phyloP scores from a whole-genome alignment of 1,284 basidiomycete genomes.

The Termitomyces sp. region DNA sequence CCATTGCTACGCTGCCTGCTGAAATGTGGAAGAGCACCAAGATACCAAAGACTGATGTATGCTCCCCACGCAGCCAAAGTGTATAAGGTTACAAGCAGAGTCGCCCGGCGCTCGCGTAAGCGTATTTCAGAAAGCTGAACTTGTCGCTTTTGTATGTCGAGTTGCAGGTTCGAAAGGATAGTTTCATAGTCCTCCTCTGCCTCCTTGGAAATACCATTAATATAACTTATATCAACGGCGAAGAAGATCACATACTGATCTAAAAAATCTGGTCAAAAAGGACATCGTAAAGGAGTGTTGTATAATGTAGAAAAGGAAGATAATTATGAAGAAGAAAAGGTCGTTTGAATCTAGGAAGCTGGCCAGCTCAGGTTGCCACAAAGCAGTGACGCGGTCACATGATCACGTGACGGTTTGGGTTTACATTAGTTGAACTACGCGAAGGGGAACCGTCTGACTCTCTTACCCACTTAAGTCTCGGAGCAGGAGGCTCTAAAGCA shows the following conservation, averaged over 20 bases:
- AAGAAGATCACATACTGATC: conserved; percentile 20
- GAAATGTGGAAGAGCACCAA: conserved; percentile 48
- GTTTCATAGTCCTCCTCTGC: conserved; percentile 66
- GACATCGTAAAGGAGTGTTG: conserved; percentile 17
- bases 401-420: conserved; percentile 9
- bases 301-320: conserved; percentile 1
- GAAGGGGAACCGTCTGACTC: too few species aligned
- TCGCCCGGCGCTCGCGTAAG: conserved; percentile 78
- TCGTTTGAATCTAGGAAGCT: neutral
- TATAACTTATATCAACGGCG: neutral
- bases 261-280: conserved; percentile 21
- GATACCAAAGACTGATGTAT: conserved; percentile 83
- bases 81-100: conserved; percentile 79
- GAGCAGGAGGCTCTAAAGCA: too few species aligned
- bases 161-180: conserved; percentile 56
- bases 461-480: too few species aligned
- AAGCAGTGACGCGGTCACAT: conserved; percentile 9
- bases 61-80: conserved; percentile 76
- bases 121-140: conserved; percentile 84
- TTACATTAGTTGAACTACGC: too few species aligned
- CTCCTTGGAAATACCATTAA: conserved; percentile 21
- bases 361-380: conserved; percentile 6
- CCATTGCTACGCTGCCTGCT: conserved; percentile 25
- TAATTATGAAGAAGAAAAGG: conserved; percentile 2
- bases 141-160: conserved; percentile 72